These are phyloP conservation scores for Agaricus subrufescens DNA, from an alignment of 768 basidiomycete genomes.

Conservation along the genomic window DNA sequence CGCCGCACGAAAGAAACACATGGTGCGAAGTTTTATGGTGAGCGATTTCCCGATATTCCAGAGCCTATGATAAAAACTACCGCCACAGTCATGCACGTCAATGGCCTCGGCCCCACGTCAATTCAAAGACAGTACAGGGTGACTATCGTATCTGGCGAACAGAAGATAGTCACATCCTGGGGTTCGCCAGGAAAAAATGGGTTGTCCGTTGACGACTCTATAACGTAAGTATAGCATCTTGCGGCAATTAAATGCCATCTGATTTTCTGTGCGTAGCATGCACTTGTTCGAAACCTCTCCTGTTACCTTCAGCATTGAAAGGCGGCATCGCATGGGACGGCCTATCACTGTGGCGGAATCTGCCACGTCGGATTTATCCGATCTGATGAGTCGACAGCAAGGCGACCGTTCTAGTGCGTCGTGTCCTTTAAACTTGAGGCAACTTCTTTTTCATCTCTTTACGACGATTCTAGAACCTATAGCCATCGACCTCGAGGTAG, in stretches of 20 bases:
- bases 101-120: neutral
- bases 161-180: neutral
- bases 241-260: neutral
- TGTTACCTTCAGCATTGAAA: neutral
- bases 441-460: neutral
- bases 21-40: slow-evolving; percentile 1
- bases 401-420: neutral
- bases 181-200: neutral
- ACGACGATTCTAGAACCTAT: neutral
- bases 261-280: neutral
- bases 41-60: neutral
- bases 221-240: neutral
- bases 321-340: neutral
- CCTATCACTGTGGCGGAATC: neutral
- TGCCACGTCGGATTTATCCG: neutral
- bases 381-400: neutral
- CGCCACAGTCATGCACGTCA: neutral
- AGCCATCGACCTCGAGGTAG: neutral
- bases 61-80: neutral
- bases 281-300: neutral
- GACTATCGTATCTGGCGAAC: neutral
- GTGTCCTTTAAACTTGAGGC: no score
- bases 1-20: neutral
- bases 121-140: neutral
- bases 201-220: neutral